These are phyloP conservation scores for Suillus cothurnatus DNA, from an alignment of 768 basidiomycete genomes.

Conservation along the genomic window DNA sequence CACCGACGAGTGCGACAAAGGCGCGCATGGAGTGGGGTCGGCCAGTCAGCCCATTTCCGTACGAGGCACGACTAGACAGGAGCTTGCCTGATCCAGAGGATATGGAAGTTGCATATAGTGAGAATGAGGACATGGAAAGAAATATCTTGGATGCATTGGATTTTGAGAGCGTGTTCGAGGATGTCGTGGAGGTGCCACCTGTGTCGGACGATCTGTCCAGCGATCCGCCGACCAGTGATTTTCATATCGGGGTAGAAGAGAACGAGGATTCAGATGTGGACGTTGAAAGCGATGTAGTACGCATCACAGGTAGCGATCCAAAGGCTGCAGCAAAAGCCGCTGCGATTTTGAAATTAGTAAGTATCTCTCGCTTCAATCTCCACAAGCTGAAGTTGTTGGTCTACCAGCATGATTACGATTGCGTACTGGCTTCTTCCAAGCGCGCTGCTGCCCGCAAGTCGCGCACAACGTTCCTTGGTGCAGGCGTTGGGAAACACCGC, in stretches of 20 bases:
- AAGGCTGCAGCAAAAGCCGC: constrained; percentile 89
- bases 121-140: constrained; percentile 16
- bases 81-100: constrained; percentile 19
- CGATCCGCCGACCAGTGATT: background rate
- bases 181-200: constrained; percentile 7
- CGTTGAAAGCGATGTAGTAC: constrained; percentile 56
- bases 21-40: constrained; percentile 63
- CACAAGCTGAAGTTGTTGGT: background rate
- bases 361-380: constrained; percentile 22
- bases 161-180: constrained; percentile 3
- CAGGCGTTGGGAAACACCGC: constrained; percentile 31
- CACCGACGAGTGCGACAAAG: constrained; percentile 58
- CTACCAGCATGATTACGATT: constrained; percentile 81
- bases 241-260: background rate
- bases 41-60: constrained; percentile 70
- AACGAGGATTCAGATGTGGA: constrained; percentile 36
- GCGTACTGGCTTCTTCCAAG: constrained; percentile 49
- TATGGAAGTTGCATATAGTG: constrained; percentile 5
- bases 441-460: constrained; percentile 37
- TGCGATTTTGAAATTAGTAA: constrained; percentile 87
- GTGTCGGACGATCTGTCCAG: background rate
- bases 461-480: constrained; percentile 36
- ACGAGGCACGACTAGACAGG: constrained; percentile 32
- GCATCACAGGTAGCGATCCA: constrained; percentile 84
- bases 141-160: constrained; percentile 7